Evolutionary conservation across 2,329 filamentous ascomycete species (phyloP), one percentile per base, ranked within the genome.

Genomic region (Ceratocystis huliohia): DNA sequence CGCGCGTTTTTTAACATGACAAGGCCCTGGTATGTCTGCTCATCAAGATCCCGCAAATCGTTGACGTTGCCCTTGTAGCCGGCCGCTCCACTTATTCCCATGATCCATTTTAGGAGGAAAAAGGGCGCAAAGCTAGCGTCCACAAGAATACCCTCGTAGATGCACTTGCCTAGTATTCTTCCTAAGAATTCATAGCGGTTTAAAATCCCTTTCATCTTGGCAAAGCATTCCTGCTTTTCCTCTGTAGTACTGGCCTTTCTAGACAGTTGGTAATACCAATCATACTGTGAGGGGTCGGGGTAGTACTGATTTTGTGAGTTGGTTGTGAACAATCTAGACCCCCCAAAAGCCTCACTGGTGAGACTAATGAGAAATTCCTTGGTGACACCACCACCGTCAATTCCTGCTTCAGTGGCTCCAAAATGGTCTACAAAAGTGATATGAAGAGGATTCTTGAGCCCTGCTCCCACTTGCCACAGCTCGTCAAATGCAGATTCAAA

Each of bases 391-490:
- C 94, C 94, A 0, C 94, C 94, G 73, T 99, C 94, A 66, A 99
- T 97, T 8, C 94, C 94, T 13, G 93, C 93, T 76, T 99, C 94
- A 6, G 84, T 81, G 1, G 87, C 84, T 68, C 88, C 89, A 70
- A 96, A 99, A 68, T 91, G 84, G 73, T 99, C 94, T 56, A 96
- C 86, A 74, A 99, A 99, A 0, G 90, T 94, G 72, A 99, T 97
- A 73, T 96, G 91, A 45, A 99, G 96, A 0, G 91, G 91, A 73
- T 97, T 93, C 73, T 97, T 97, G 66, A 99, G 77, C 0, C 86
- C 87, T 15, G 93, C 88, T 0, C 88, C 88, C 4, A 97, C 80
- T 1, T 83, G 75, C 71, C 91, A 96, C 72, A 96, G 96, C 66
- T 91, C 83, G 2, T 87, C 79, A 73, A 87, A 93, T 0, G 94